A percentile compares a stretch with the other conserved stretches of the same genome.
phyloP scores from a whole-genome alignment of 2,329 filamentous ascomycete genomes.

The Gnomoniopsis sp. region DNA sequence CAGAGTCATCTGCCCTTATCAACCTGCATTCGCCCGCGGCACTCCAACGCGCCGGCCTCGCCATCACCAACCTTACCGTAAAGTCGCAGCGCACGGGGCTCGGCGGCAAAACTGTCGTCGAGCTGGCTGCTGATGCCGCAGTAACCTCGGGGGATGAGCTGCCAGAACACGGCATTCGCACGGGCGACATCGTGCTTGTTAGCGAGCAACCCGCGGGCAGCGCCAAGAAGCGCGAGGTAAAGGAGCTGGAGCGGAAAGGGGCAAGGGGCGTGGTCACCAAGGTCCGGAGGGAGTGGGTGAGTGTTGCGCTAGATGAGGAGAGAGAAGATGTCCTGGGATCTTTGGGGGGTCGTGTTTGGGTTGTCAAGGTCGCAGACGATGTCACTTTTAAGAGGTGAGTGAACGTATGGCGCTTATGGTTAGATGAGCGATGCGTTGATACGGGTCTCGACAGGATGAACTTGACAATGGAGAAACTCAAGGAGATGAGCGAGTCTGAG shows the following conservation, averaged over 20 bases:
- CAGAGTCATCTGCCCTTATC: constrained; percentile 66
- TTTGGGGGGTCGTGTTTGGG: constrained; percentile 52
- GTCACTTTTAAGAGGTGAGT: constrained; percentile 58
- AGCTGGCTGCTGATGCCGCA: constrained; percentile 65
- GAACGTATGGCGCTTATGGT: background rate
- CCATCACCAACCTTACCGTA: constrained; percentile 72
- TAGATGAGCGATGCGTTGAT: background rate
- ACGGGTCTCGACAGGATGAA: constrained; percentile 50
- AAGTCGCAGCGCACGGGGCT: constrained; percentile 79
- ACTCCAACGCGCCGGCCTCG: constrained; percentile 74
- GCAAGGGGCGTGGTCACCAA: constrained; percentile 68
- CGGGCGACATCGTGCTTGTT: constrained; percentile 75
- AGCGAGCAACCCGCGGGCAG: constrained; percentile 71
- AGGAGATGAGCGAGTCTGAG: constrained; percentile 54
- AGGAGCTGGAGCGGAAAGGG: constrained; percentile 66
- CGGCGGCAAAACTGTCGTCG: constrained; percentile 85
- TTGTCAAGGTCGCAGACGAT: constrained; percentile 66
- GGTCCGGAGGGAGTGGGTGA: constrained; percentile 55
- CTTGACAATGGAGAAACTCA: constrained; percentile 56
- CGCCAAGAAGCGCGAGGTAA: constrained; percentile 70
- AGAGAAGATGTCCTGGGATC: constrained; percentile 44
- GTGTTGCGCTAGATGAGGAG: constrained; percentile 68
- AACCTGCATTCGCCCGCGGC: constrained; percentile 63
- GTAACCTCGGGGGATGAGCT: constrained; percentile 47
- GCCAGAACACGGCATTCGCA: constrained; percentile 71